Percentiles rank a stretch among this genome's conserved stretches.
Evolutionary conservation across 1,284 basidiomycete genomes (phyloP).

Genomic region (Apiotrichum porosum): DNA sequence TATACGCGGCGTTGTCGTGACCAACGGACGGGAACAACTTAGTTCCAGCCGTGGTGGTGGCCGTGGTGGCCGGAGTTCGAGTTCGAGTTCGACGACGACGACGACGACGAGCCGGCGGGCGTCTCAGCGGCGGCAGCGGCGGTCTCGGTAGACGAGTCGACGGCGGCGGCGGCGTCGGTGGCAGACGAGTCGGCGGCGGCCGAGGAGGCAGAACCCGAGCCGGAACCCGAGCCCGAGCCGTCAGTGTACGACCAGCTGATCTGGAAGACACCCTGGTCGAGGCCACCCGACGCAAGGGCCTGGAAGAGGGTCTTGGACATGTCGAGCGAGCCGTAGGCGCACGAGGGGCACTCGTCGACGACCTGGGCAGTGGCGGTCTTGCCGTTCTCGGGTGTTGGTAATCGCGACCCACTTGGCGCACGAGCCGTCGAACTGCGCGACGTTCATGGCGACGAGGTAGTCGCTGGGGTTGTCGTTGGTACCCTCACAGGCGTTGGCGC

Average conservation of each 20-base stretch:
- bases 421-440: conserved; percentile 17
- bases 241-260: conserved; percentile 16
- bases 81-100: no score
- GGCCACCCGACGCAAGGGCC: conserved; percentile 30
- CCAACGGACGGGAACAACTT: no score
- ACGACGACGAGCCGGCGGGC: no score
- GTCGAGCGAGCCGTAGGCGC: conserved; percentile 51
- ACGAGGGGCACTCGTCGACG: conserved; percentile 51
- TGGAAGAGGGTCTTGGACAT: conserved; percentile 50
- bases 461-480: conserved; percentile 31
- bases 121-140: no score
- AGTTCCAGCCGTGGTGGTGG: no score
- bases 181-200: no score
- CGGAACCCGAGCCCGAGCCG: neutral
- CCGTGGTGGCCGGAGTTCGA: no score
- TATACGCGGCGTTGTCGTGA: no score
- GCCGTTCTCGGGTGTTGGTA: conserved; percentile 58
- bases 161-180: no score
- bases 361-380: conserved; percentile 60
- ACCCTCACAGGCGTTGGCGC: conserved; percentile 39
- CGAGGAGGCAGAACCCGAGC: no score
- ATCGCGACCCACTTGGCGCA: conserved; percentile 59
- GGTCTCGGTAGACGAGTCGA: no score
- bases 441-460: conserved; percentile 40
- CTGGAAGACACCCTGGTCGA: conserved; percentile 42